Evolutionary conservation across 805 yeast genomes (phyloP), one percentile per base, ranked within the genome.

Genomic region (Saccharomycopsis babjevae): DNA sequence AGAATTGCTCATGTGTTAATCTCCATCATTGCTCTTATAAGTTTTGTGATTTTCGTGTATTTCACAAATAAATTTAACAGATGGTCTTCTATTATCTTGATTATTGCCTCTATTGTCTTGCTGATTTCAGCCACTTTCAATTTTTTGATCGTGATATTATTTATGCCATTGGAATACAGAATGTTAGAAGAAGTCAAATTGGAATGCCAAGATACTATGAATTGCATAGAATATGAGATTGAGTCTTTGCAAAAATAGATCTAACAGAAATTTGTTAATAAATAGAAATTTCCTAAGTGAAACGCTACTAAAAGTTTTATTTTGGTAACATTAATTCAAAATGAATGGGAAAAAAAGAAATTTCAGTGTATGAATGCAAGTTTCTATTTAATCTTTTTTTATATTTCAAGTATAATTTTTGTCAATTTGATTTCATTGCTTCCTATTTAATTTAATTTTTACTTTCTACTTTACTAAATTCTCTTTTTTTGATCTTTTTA

Each of bases 151-250:
- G 92, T 93, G 50, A 80, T 78, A 61, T 68, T 90, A 36, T 93
- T 92, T 69, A 96, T 96, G 0, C 77, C 90, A 39, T 78, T 83
- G n/a, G 99, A 94, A 69, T 70, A 76, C 58, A 76, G 98, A 56
- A 93, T 92, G 0, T 72, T 94, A 56, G 74, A 73, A 28, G 98
- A 93, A 72, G 90, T 90, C 5, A 79, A 80, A 62, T 71, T 78
- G 65, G 96, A 93, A 69, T 88, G 91, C 1, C n/a, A 61, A 1
- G 79, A 77, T 65, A 69, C 69, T 28, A 58, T 62, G 16, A 11
- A 25, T 16, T 60, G 61, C 38, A n/a, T 60, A 8, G 25, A 38
- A 18, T 54, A 61, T 28, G 46, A 55, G 3, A 30, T 58, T 30
- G 42, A 58, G 16, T 13, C n/a, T 30, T 34, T 54, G 40, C 36